Conservation (phyloP, 345 rosid species). For the Euclidium syriacum region DNA sequence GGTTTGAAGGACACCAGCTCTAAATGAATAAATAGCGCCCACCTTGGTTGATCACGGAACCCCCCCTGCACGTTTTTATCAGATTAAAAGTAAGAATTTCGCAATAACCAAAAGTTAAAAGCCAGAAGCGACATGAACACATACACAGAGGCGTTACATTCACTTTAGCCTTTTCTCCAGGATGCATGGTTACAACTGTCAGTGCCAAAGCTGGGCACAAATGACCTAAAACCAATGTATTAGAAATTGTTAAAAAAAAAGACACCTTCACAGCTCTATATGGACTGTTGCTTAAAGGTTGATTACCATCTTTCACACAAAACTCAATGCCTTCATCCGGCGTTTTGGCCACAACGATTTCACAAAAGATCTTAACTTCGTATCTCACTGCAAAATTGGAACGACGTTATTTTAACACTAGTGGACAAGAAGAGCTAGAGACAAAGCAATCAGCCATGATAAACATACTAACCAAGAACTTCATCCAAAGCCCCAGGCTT, state of each 20-base stretch:
- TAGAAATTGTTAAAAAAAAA: not conserved
- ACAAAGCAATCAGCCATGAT: not conserved
- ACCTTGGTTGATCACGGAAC: conserved; percentile 41
- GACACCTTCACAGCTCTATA: not conserved
- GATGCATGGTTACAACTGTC: conserved; percentile 47
- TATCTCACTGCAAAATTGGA: conserved; percentile 54
- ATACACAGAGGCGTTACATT: conserved; percentile 51
- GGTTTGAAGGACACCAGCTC: conserved; percentile 50
- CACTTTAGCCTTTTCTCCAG: conserved; percentile 50
- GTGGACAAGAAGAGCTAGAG: conserved; percentile 2
- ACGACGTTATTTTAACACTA: no score
- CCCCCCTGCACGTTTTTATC: conserved; percentile 39
- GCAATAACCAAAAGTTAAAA: not conserved
- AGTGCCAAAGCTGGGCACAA: conserved; percentile 46
- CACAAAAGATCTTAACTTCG: conserved; percentile 37
- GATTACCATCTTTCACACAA: conserved; percentile 58
- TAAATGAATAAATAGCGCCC: conserved; percentile 40
- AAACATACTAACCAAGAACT: conserved; percentile 44
- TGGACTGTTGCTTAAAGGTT: conserved; percentile 24
- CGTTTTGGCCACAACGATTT: conserved; percentile 41
- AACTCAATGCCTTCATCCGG: conserved; percentile 51
- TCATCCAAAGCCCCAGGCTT: conserved; percentile 59
- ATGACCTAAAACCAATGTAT: conserved; percentile 35
- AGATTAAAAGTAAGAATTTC: not conserved
- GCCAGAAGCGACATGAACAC: not conserved